Percentiles rank a stretch among this genome's conserved stretches.
phyloP scores from a whole-genome alignment of 192 early-diverging fungal species.

The Globomyces pollinis-pini region DNA sequence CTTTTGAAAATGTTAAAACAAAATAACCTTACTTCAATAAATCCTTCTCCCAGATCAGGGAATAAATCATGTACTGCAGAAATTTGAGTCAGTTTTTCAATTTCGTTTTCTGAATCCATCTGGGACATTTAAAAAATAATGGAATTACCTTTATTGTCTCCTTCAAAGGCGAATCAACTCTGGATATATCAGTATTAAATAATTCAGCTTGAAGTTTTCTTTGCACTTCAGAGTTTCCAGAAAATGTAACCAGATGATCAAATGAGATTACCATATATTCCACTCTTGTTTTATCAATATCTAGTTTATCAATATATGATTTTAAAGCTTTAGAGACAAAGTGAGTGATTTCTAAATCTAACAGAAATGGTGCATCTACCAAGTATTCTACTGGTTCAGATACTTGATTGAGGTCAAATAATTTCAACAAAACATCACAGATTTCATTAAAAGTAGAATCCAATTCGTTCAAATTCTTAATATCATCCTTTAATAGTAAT shows the following conservation, averaged over 20 bases:
- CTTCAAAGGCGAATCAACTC: too few species aligned
- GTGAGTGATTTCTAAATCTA: constrained; percentile 76
- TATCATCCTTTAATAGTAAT: too few species aligned
- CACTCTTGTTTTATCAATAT: constrained; percentile 30
- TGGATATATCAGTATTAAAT: too few species aligned
- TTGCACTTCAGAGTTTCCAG: constrained; percentile 40
- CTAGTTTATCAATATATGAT: constrained; percentile 29
- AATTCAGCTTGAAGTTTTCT: constrained; percentile 23
- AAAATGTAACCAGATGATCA: constrained; percentile 57
- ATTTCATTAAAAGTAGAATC: too few species aligned
- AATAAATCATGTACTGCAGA: constrained; percentile 82
- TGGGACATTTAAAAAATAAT: neutral
- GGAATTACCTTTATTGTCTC: constrained; percentile 2
- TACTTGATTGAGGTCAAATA: neutral
- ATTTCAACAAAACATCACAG: constrained; percentile 1
- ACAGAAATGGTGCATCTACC: constrained; percentile 66
- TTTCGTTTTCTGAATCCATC: constrained; percentile 1
- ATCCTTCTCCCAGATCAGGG: constrained; percentile 82
- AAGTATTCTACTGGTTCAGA: constrained; percentile 39
- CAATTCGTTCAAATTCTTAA: too few species aligned
- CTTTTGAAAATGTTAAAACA: too few species aligned
- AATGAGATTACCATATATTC: constrained; percentile 58
- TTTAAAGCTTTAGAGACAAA: constrained; percentile 51
- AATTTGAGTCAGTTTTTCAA: too few species aligned
- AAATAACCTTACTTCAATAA: constrained; percentile 52